Base-by-base conservation (phyloP, 108 stramenopile species). In the Fragilaria crotonensis region DNA sequence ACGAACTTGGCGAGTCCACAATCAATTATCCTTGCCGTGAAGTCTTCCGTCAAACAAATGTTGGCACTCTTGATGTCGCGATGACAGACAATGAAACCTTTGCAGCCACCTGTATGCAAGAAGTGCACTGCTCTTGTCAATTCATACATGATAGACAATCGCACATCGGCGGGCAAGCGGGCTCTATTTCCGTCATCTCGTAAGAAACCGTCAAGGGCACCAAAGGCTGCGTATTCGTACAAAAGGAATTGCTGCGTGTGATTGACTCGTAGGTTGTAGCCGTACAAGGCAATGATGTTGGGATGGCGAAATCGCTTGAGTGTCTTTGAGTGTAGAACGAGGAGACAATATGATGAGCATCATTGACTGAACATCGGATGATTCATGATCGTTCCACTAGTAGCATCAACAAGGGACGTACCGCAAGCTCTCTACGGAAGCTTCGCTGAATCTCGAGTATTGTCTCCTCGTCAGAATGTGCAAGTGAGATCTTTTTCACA, bases 271-370 rank as follows among this genome's bases (percentile, higher is more conserved):
- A 56, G 3, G 7, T 18, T 19, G 32, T 33, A 56, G n/a, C 54
- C 54, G 7, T 33, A 33, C 21, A 56, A 19, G 4, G 2, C 25
- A 19, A 36, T 26, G 11, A 56, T 32, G 18, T 56, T 56, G 17
- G 54, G 54, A 56, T 56, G 54, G 54, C 30, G 54, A 19, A 29
- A 56, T 21, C 54, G 1, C 18, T 56, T 32, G 18, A 56, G 54
- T 22, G 33, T 23, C 54, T 56, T n/a, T n/a, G n/a, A n/a, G n/a
- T n/a, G n/a, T n/a, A n/a, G n/a, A n/a, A n/a, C n/a, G n/a, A n/a
- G n/a, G n/a, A n/a, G n/a, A n/a, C n/a, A n/a, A n/a, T n/a, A n/a
- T n/a, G n/a, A n/a, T n/a, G n/a, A n/a, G n/a, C n/a, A n/a, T n/a
- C n/a, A n/a, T n/a, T n/a, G n/a, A n/a, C n/a, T n/a, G n/a, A n/a